Conservation (phyloP, 2,329 filamentous ascomycete genomes). For the Fusarium nanum region DNA sequence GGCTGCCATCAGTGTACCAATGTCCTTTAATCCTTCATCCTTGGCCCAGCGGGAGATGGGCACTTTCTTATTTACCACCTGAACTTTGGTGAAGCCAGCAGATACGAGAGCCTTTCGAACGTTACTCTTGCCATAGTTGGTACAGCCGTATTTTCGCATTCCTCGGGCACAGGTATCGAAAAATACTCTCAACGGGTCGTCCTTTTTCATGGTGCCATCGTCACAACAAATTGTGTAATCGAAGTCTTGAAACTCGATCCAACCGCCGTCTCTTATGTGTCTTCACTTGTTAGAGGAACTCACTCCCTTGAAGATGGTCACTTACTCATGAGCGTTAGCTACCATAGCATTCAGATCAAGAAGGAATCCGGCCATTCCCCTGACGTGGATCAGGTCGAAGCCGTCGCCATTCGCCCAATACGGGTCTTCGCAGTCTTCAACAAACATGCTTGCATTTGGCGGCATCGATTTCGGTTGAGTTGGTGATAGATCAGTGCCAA, state of each 20-base stretch:
- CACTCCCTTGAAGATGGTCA: constrained; percentile 2
- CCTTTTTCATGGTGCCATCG: constrained; percentile 56
- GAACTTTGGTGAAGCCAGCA: constrained; percentile 59
- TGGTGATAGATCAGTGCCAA: constrained; percentile 58
- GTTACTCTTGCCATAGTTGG: constrained; percentile 51
- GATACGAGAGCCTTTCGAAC: constrained; percentile 53
- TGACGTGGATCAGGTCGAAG: constrained; percentile 68
- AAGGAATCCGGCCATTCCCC: constrained; percentile 62
- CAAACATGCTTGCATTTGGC: constrained; percentile 69
- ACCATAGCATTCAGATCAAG: constrained; percentile 63
- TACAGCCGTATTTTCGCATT: constrained; percentile 54
- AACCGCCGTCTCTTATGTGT: constrained; percentile 60
- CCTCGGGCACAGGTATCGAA: constrained; percentile 49
- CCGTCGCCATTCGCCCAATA: constrained; percentile 65
- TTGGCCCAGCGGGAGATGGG: constrained; percentile 60
- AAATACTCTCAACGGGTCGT: constrained; percentile 54
- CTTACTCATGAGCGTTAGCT: constrained; percentile 51
- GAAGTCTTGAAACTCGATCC: constrained; percentile 64
- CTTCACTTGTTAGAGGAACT: constrained; percentile 41
- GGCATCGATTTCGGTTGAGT: constrained; percentile 64
- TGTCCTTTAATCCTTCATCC: constrained; percentile 54
- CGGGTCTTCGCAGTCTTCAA: constrained; percentile 70
- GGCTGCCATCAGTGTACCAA: constrained; percentile 59
- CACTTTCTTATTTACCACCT: constrained; percentile 56
- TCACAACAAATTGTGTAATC: constrained; percentile 57